phyloP scores from a whole-genome alignment of 192 early-diverging fungal species.

The Spinellus fusiger region DNA sequence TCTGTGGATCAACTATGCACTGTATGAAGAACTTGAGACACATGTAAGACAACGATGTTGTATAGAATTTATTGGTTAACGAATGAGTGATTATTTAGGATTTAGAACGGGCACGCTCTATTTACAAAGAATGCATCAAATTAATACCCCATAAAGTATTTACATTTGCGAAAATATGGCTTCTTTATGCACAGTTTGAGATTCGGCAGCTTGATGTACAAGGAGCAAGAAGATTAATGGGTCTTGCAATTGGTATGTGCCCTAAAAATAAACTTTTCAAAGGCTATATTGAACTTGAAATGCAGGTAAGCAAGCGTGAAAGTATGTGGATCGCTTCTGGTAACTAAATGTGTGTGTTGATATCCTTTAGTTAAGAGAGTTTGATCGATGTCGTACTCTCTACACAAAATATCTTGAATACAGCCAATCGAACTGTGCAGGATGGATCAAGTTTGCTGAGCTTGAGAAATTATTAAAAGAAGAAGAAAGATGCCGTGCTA shows the following conservation, averaged over 20 bases:
- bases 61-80: background rate
- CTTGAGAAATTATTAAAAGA: conserved; percentile 85
- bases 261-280: conserved; percentile 92
- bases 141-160: conserved; percentile 90
- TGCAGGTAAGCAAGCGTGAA: conserved; percentile 45
- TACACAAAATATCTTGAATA: conserved; percentile 91
- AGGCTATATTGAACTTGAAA: conserved; percentile 94
- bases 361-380: conserved; percentile 86
- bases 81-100: conserved; percentile 43
- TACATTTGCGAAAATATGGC: conserved; percentile 98
- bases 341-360: too few species aligned
- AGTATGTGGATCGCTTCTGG: background rate
- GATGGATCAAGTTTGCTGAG: conserved; percentile 97
- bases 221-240: conserved; percentile 74
- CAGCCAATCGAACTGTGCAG: conserved; percentile 78
- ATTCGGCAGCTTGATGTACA: conserved; percentile 69
- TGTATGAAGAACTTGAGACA: conserved; percentile 88
- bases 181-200: conserved; percentile 89
- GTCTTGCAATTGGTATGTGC: conserved; percentile 78
- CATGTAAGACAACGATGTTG: conserved; percentile 36
- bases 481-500: conserved; percentile 71
- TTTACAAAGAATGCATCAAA: conserved; percentile 78
- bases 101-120: conserved; percentile 67
- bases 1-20: conserved; percentile 97
- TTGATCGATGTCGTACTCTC: conserved; percentile 84